Base-by-base conservation (phyloP, 495 filamentous ascomycete species). In the Penicillium paradoxum region DNA sequence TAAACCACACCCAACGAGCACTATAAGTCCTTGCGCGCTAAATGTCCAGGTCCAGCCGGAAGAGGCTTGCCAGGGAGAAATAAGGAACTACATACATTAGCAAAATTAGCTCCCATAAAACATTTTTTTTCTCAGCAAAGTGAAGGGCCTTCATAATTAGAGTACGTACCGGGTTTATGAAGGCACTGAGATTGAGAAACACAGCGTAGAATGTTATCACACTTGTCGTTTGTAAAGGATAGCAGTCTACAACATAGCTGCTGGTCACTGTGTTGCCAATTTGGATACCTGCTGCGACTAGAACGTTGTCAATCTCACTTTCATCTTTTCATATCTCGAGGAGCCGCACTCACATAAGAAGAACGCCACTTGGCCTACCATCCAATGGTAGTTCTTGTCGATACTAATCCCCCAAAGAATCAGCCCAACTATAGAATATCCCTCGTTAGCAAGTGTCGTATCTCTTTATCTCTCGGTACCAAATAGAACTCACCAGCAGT, bases 121-220 rank as follows among this genome's bases (percentile, higher is more conserved):
- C n/a, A n/a, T n/a, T n/a, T n/a, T n/a, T n/a, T n/a, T n/a, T n/a
- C n/a, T n/a, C n/a, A n/a, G n/a, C n/a, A n/a, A n/a, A n/a, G n/a
- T n/a, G n/a, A n/a, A 24, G 1, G 9, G 1, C 9, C 22, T 6
- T 17, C 5, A 6, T n/a, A 29, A 43, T 45, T 4, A 24, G 8
- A 6, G 25, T 4, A 69, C 63, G 48, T 57, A 75, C 73, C 14
- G 74, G 74, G 34, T 74, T 74, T 17, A 69, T 63, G 46, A 79
- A 79, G 4, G 75, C 75, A 33, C 65, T 71, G 21, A 82, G 49
- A 48, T 85, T 85, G n/a, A 85, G 70, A 24, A 82, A 66, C 2
- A 85, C 81, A 2, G 78, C 71, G 52, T 85, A 85, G 61, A 84
- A 85, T 6, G 77, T 82, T 14, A 85, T 75, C 19, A 83, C 70